These are phyloP conservation scores for Rhizomucor pusillus DNA, from an alignment of 371 early-diverging fungal species.

Conservation along the genomic window DNA sequence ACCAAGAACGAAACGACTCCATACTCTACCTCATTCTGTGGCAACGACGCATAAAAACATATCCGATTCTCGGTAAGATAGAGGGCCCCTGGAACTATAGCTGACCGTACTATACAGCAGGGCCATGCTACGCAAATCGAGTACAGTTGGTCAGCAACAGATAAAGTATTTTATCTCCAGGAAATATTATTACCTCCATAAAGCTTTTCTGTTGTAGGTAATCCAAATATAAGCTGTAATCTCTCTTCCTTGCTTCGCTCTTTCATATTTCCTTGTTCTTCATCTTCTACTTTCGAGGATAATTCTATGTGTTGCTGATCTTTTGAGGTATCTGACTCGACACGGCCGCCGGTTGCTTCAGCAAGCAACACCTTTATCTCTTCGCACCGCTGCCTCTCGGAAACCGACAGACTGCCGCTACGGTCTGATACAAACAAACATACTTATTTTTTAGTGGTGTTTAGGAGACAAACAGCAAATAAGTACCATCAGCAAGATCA, in stretches of 20 bases:
- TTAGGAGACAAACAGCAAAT: background rate
- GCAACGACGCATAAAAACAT: constrained; percentile 72
- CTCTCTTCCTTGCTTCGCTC: constrained; percentile 52
- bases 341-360: constrained; percentile 32
- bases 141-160: no score
- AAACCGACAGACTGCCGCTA: background rate
- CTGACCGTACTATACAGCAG: constrained; percentile 70
- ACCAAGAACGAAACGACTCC: no score
- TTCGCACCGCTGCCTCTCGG: constrained; percentile 15
- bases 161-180: no score
- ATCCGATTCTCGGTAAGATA: constrained; percentile 69
- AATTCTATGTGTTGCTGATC: background rate
- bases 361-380: constrained; percentile 32
- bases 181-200: constrained; percentile 57
- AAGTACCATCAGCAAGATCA: constrained; percentile 5
- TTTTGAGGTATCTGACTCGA: constrained; percentile 1
- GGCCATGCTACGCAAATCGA: constrained; percentile 66
- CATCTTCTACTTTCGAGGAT: no score
- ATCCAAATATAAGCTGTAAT: constrained; percentile 58
- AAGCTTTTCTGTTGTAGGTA: constrained; percentile 53
- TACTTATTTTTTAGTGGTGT: background rate
- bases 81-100: constrained; percentile 68
- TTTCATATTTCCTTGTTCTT: no score
- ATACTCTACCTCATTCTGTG: constrained; percentile 51
- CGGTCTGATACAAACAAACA: background rate